Evolutionary conservation across 2,329 filamentous ascomycete genomes (phyloP).

Genomic region (Diaporthe ilicicola): DNA sequence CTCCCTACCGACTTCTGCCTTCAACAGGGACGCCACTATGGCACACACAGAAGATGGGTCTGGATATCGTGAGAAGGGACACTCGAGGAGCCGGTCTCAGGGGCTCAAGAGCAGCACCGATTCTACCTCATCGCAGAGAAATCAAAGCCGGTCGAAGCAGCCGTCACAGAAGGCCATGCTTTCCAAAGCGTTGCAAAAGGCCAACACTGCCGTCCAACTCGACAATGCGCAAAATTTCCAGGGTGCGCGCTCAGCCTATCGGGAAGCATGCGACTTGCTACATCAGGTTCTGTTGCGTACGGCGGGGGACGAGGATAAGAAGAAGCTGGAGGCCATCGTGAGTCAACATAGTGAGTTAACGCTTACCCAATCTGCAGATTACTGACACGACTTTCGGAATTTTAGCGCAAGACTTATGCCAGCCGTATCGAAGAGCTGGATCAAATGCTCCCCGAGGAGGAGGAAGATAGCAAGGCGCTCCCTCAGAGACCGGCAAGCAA

Average conservation of each 20-base stretch:
- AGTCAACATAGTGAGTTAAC: constrained; percentile 48
- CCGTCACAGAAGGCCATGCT: constrained; percentile 94
- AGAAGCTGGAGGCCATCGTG: constrained; percentile 93
- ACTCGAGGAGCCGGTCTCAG: constrained; percentile 57
- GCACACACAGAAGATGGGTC: constrained; percentile 46
- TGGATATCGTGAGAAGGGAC: constrained; percentile 42
- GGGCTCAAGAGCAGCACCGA: constrained; percentile 55
- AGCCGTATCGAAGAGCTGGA: constrained; percentile 88
- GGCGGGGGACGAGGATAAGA: constrained; percentile 84
- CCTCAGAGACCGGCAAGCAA: constrained; percentile 73
- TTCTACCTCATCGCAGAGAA: constrained; percentile 45
- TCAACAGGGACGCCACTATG: constrained; percentile 38
- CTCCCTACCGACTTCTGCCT: constrained; percentile 28
- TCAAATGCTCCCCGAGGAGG: constrained; percentile 68
- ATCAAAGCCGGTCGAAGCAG: constrained; percentile 47
- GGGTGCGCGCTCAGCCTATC: constrained; percentile 88
- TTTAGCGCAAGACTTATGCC: constrained; percentile 86
- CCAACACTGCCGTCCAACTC: constrained; percentile 92
- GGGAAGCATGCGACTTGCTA: constrained; percentile 87
- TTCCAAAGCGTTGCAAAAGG: constrained; percentile 93
- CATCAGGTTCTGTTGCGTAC: constrained; percentile 89
- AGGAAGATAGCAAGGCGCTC: constrained; percentile 75
- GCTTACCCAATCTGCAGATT: not conserved
- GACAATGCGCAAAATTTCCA: constrained; percentile 97
- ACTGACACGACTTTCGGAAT: not conserved